Evolutionary conservation across 176 grass and related monocot species (phyloP), one percentile per base, ranked within the genome.

Genomic region (Pontederia crassipes): DNA sequence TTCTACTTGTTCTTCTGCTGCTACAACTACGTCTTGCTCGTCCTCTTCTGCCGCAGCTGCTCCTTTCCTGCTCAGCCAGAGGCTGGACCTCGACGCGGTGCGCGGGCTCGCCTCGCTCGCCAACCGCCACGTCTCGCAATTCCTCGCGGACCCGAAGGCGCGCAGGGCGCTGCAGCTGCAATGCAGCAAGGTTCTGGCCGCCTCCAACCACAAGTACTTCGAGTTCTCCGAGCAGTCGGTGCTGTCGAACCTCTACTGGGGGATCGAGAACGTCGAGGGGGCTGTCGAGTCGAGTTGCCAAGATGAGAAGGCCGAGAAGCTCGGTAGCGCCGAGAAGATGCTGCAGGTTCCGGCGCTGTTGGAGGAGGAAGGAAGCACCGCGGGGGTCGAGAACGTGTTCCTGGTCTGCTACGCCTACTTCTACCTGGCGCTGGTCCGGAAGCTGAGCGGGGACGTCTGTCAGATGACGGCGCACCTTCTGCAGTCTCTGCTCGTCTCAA

Each of bases 401-500:
- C 57, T 98, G 16, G 84, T 81, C 11, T 86, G 80, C 28, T 90
- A 81, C 71, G 67, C 93, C 58, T 98, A 98, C 72, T 98, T 98
- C 79, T 98, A 75, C 76, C 93, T 98, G 8, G 76, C 84, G 13
- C 72, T 88, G 50, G 84, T 90, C 32, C 77, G 82, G 59, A 82
- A 74, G 48, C 73, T 83, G 0, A 78, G 81, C 64, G 76, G 76
- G 8, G 87, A 98, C 50, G 65, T 76, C 57, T 97, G 92, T 84
- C 93, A 98, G 81, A 86, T 85, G 81, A 86, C 84, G 67, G 82
- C 85, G 79, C 76, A 97, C 72, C 82, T 97, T 74, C 77, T 97
- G 50, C 84, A 91, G 77, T 80, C 87, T 7, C 81, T 83, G 11
- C 66, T 72, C 13, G 73, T 97, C 45, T 78, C 50, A 13, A 75